Evolutionary conservation across 106 monocot species (phyloP).

Genomic region (Phalaenopsis equestris): DNA sequence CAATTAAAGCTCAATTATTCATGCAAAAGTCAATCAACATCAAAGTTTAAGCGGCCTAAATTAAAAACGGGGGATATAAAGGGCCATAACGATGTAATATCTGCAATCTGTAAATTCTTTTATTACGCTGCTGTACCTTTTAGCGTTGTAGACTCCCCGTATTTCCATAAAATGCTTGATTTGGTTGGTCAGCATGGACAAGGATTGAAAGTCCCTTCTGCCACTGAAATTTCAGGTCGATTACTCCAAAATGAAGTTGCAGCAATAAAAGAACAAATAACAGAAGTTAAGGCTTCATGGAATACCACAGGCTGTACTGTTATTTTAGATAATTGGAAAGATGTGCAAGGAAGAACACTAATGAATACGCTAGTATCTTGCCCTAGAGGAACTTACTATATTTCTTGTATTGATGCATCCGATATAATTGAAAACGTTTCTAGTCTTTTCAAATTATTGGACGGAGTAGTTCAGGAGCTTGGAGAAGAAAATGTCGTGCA

Average conservation of each 20-base stretch:
- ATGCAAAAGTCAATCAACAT: conserved; percentile 7
- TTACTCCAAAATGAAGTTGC: conserved; percentile 42
- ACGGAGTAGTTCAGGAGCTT: conserved; percentile 45
- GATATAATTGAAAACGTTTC: conserved; percentile 35
- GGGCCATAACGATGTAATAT: conserved; percentile 28
- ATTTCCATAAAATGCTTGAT: conserved; percentile 55
- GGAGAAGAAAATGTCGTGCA: conserved; percentile 53
- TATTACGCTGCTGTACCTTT: conserved; percentile 46
- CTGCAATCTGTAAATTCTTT: conserved; percentile 60
- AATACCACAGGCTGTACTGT: conserved; percentile 42
- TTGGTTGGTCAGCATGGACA: conserved; percentile 37
- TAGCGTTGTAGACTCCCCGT: conserved; percentile 34
- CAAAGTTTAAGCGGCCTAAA: conserved; percentile 15
- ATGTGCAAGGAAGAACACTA: conserved; percentile 29
- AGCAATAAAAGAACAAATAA: conserved; percentile 21
- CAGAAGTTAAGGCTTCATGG: conserved; percentile 47
- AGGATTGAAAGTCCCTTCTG: conserved; percentile 26
- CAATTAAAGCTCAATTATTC: no score
- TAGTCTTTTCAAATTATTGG: conserved; percentile 43
- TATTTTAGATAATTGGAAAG: conserved; percentile 41
- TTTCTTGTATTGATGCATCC: conserved; percentile 41
- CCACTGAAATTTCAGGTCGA: conserved; percentile 26
- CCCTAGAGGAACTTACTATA: conserved; percentile 35
- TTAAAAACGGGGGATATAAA: conserved; percentile 23
- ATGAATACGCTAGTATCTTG: conserved; percentile 50